Base-by-base conservation (phyloP, 768 basidiomycete species). In the Leucocoprinus sp. region DNA sequence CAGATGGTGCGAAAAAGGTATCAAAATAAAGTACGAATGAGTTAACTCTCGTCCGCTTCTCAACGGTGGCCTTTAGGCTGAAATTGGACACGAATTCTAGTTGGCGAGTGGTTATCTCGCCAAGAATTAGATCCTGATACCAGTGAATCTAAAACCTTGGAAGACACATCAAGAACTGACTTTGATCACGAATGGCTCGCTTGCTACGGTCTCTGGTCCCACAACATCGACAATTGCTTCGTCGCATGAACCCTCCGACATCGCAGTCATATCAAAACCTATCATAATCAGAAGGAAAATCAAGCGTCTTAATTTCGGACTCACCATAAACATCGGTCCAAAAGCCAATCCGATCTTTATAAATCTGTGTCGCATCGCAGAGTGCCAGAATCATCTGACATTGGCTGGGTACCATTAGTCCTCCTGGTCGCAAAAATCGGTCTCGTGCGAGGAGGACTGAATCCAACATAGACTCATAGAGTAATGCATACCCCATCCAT, bases 401-500 rank as follows among this genome's bases (percentile, higher is more conserved):
- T 53, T 97, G 90, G 52, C 84, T 90, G 0, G 95, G 93, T 1
- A 86, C 91, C 82, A 98, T 84, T 19, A 96, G 65, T 1, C 93
- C 92, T 4, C 64, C 75, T 0, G 82, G 76, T 38, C 69, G 68
- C 24, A 98, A 70, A 66, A 91, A 97, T 17, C 84, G 75, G 61
- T 97, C 92, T 14, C 95, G 75, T 0, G 95, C 95, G 50, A 69
- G 66, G 15, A 99, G 68, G 14, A 99, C 95, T 1, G 93, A 95
- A 62, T 97, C 95, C 26, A 98, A 76, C 95, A 99, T 97, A 34
- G 86, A 89, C 64, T 99, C 95, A 62, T 97, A 97, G 17, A 97
- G 74, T 18, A 91, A 68, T 1, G 82, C 84, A 56, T 90, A 91
- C 12, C 82, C 92, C 95, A 97, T 97, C 95, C 95, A 98, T 63